These are phyloP conservation scores for Leccinum boreale DNA, from an alignment of 768 basidiomycete species.

Conservation along the genomic window DNA sequence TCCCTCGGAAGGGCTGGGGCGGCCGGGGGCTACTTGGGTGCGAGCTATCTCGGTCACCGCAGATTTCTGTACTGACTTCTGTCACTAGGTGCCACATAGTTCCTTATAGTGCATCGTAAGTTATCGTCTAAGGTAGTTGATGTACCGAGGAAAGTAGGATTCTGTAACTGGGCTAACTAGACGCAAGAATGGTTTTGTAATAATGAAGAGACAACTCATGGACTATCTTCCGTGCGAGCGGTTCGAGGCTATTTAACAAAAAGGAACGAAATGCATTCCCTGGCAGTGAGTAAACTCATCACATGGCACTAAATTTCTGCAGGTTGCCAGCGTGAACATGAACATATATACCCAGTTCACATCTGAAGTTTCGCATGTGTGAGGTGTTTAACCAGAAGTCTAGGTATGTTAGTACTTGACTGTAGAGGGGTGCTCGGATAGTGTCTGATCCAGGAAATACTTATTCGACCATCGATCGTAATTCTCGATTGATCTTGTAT, in stretches of 20 bases:
- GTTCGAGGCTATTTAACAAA: not conserved
- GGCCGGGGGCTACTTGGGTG: slow-evolving; percentile 84
- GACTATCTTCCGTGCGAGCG: not conserved
- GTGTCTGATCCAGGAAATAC: slow-evolving; percentile 6
- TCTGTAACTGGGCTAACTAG: not conserved
- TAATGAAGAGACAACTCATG: not conserved
- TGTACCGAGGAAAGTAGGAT: not conserved
- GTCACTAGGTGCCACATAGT: slow-evolving; percentile 57
- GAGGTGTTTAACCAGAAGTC: slow-evolving; percentile 42
- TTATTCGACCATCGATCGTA: not conserved
- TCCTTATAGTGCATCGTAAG: slow-evolving; percentile 36
- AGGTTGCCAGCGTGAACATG: slow-evolving; percentile 2
- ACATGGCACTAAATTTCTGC: not conserved
- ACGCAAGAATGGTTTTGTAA: not conserved
- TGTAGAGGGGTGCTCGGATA: slow-evolving; percentile 39
- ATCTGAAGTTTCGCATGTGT: slow-evolving; percentile 27
- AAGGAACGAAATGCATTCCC: not conserved
- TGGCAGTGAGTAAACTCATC: not conserved
- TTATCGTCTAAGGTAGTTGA: not conserved
- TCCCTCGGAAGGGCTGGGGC: slow-evolving; percentile 78
- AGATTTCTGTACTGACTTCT: slow-evolving; percentile 2
- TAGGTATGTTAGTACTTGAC: slow-evolving; percentile 45
- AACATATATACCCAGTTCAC: slow-evolving; percentile 30
- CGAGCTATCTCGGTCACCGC: slow-evolving; percentile 18
- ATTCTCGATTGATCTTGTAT: slow-evolving; percentile 1